Base-by-base conservation (phyloP, 441 rosid species). In the Adansonia rubrostipa region DNA sequence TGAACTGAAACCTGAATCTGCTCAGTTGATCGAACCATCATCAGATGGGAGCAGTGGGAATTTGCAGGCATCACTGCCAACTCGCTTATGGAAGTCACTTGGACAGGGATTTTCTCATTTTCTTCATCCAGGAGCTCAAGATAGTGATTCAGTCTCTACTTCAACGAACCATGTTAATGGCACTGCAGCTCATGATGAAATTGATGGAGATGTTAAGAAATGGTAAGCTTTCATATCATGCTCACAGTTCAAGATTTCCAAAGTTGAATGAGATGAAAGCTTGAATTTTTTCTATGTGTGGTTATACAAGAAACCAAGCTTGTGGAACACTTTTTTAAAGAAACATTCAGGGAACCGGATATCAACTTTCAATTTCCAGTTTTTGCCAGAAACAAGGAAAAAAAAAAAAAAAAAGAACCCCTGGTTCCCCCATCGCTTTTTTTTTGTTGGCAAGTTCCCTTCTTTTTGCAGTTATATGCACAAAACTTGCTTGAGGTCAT, bases 51-150 rank as follows among this genome's bases (percentile, higher is more conserved):
- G 73, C 71, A 58, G 73, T 2, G 63, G 66, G 53, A 81, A 75
- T 82, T 79, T 80, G 73, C 88, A 82, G 73, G 74, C 84, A 6
- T 87, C 94, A 9, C 87, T 88, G 81, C 80, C 90, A 17, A 78
- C 92, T 0, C 87, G 96, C 57, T 86, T 92, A 71, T 96, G 96
- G 99, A 90, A 87, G 83, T 90, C 99, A 50, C 56, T 95, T 40
- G 99, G 96, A 24, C 89, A 84, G 71, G 97, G 98, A 5, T 90
- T 95, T 86, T 89, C 99, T n/a, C 80, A 84, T 57, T 83, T 95
- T 71, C 89, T 93, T 72, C 65, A 80, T 79, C 90, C 87, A 44
- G 90, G 89, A 68, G 87, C 90, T 77, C 87, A 82, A 72, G 96
- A 89, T 76, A 79, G 79, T 73, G 83, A 58, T 79, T 81, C 85